phyloP scores from a whole-genome alignment of 2,329 filamentous ascomycete species.

The Mollisia scopiformis region DNA sequence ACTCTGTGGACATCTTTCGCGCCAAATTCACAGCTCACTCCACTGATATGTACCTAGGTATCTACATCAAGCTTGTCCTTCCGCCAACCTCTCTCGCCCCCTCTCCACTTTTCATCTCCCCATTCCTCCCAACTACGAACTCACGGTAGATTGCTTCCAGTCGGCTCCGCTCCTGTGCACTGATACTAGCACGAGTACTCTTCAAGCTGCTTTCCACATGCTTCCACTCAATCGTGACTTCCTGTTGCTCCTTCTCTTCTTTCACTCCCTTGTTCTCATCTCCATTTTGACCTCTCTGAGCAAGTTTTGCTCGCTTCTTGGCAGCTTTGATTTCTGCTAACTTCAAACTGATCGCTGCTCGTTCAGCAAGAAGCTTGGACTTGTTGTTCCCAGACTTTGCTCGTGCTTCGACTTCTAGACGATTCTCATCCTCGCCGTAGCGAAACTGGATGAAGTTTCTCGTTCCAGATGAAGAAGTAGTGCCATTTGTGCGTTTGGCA shows the following conservation, averaged over 20 bases:
- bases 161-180: conserved; percentile 72
- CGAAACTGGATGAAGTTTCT: conserved; percentile 81
- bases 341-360: conserved; percentile 79
- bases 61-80: conserved; percentile 84
- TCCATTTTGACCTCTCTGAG: conserved; percentile 26
- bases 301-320: conserved; percentile 47
- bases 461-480: conserved; percentile 32
- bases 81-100: conserved; percentile 91
- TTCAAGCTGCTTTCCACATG: conserved; percentile 80
- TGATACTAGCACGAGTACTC: conserved; percentile 82
- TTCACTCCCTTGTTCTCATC: conserved; percentile 21
- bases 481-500: conserved; percentile 32
- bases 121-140: conserved; percentile 90
- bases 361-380: conserved; percentile 68
- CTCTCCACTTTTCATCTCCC: conserved; percentile 93
- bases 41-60: no score
- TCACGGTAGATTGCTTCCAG: conserved; percentile 85
- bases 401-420: conserved; percentile 42
- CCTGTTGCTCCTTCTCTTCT: conserved; percentile 53
- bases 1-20: no score
- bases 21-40: no score
- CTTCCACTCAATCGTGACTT: conserved; percentile 83
- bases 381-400: conserved; percentile 50
- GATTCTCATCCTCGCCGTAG: conserved; percentile 66
- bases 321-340: conserved; percentile 77